Percentiles rank a stretch among this genome's conserved stretches.
Evolutionary conservation across 805 yeast species (phyloP).

Genomic region (Maudiozyma serrabonitensis): DNA sequence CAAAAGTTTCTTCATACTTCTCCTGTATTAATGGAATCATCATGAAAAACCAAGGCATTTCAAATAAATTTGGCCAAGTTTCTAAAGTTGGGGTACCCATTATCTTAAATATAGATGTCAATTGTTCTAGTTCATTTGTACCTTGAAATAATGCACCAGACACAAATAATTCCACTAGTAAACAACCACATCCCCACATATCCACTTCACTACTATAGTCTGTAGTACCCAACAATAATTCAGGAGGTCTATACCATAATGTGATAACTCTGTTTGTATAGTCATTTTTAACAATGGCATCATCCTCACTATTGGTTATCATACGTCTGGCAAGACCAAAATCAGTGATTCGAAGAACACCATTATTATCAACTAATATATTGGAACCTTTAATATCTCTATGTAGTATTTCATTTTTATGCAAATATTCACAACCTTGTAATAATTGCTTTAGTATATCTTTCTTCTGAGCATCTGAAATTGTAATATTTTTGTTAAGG

Average conservation of each 20-base stretch:
- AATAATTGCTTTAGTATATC: conserved; percentile 55
- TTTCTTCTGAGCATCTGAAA: conserved; percentile 58
- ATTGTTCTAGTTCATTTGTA: conserved; percentile 75
- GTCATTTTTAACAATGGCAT: conserved; percentile 42
- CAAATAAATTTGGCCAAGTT: conserved; percentile 70
- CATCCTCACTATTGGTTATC: conserved; percentile 35
- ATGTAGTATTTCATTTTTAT: conserved; percentile 58
- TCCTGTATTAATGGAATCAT: conserved; percentile 44
- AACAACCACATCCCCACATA: conserved; percentile 95
- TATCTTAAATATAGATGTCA: conserved; percentile 62
- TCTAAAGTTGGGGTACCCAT: conserved; percentile 78
- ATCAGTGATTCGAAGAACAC: conserved; percentile 64
- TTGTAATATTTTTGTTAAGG: conserved; percentile 57
- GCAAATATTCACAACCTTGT: conserved; percentile 62
- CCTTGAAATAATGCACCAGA: conserved; percentile 78
- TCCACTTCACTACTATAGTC: conserved; percentile 86
- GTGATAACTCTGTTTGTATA: conserved; percentile 95
- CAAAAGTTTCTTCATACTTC: conserved; percentile 29
- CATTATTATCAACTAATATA: conserved; percentile 52
- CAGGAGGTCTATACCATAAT: conserved; percentile 97
- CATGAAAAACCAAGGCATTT: conserved; percentile 89
- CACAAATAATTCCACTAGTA: conserved; percentile 71
- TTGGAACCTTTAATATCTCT: conserved; percentile 80
- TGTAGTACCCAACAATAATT: conserved; percentile 80
- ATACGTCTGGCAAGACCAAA: conserved; percentile 74